phyloP scores from a whole-genome alignment of 2,329 filamentous ascomycete species.

The Colletotrichum sublineola region DNA sequence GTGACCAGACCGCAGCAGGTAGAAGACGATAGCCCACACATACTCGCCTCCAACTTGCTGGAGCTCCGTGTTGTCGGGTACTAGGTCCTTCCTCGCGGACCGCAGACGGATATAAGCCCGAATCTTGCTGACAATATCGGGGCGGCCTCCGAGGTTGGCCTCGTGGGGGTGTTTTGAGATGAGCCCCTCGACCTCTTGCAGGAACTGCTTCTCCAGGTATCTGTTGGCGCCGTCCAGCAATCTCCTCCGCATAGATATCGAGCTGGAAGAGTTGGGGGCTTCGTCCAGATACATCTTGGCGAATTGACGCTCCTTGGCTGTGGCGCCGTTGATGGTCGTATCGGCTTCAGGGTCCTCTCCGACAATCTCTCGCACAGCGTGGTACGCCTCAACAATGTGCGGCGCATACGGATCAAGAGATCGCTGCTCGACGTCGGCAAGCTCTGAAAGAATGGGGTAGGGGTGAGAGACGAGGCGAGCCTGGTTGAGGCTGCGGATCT shows the following conservation, averaged over 20 bases:
- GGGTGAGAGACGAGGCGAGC: constrained; percentile 74
- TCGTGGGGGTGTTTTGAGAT: constrained; percentile 89
- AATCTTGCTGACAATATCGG: constrained; percentile 89
- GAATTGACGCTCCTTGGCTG: constrained; percentile 82
- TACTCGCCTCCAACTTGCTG: constrained; percentile 86
- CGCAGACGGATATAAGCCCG: constrained; percentile 91
- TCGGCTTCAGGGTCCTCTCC: constrained; percentile 76
- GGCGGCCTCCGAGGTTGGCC: constrained; percentile 89
- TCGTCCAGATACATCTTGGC: constrained; percentile 83
- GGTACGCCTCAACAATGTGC: constrained; percentile 85
- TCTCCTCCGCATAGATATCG: constrained; percentile 78
- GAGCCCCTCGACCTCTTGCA: constrained; percentile 79
- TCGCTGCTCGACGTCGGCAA: constrained; percentile 79
- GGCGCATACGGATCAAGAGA: constrained; percentile 78
- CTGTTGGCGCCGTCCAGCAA: constrained; percentile 84
- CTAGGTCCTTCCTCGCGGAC: constrained; percentile 84
- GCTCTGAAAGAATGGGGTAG: constrained; percentile 81
- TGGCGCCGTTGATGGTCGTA: constrained; percentile 70
- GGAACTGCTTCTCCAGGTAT: constrained; percentile 87
- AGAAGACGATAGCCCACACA: constrained; percentile 95
- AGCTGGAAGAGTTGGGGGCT: constrained; percentile 72
- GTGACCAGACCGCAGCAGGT: constrained; percentile 87
- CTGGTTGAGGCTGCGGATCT: constrained; percentile 83
- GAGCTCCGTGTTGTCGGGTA: constrained; percentile 82
- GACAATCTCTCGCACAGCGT: constrained; percentile 83